Percentiles rank a stretch among this genome's conserved stretches.
Conservation (phyloP, 2,329 filamentous ascomycete species). For the Alternaria sp. region DNA sequence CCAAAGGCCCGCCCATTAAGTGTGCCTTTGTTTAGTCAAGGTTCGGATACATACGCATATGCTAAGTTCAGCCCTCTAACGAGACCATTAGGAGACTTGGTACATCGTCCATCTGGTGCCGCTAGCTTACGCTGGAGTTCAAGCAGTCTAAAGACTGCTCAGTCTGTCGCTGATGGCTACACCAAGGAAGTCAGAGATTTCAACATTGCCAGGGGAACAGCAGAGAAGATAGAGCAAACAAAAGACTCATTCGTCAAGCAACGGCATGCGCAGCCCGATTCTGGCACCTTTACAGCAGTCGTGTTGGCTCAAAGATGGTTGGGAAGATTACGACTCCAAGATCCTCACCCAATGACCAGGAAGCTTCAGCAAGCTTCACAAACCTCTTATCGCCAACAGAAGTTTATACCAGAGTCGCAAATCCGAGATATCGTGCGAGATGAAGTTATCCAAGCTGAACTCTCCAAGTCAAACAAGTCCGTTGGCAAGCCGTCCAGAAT, state of each 20-base stretch:
- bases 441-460: not conserved
- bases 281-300: not conserved
- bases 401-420: not conserved
- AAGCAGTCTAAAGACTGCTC: not conserved
- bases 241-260: not conserved
- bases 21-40: not conserved
- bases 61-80: not conserved
- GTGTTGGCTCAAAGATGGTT: not conserved
- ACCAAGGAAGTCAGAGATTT: not conserved
- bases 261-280: not conserved
- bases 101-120: not conserved
- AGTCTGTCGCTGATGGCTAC: not conserved
- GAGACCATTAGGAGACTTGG: not conserved
- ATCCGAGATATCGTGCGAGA: not conserved
- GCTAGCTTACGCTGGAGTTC: not conserved
- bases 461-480: not conserved
- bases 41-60: not conserved
- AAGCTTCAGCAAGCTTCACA: not conserved
- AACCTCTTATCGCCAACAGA: not conserved
- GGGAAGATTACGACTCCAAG: not conserved
- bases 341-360: not conserved
- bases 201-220: too few species aligned
- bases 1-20: not conserved
- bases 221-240: not conserved
- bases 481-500: not conserved